Evolutionary conservation across 2,329 filamentous ascomycete species (phyloP), one percentile per base, ranked within the genome.

Genomic region (Botrytis galanthina): DNA sequence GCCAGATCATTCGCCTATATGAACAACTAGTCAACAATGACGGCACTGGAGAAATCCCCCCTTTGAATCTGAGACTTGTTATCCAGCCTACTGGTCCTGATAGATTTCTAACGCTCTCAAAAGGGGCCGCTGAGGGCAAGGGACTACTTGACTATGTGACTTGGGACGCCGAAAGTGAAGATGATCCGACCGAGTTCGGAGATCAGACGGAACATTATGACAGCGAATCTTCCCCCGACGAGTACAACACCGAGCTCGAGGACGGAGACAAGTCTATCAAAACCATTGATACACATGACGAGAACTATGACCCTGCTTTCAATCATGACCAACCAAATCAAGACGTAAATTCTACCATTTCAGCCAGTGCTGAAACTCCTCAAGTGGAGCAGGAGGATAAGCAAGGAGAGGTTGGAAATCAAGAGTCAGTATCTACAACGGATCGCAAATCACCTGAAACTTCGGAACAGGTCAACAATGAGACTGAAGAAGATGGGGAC

Each of bases 1-100:
- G 85, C 63, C 85, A 90, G 73, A 83, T 93, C 62, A 81, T 92
- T 74, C 84, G 88, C 70, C 80, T 91, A 63, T 91, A 90, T 78
- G 81, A 90, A 73, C 83, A 84, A 26, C 82, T 93, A 63, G 85
- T 87, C 76, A 84, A 84, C 46, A 90, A 92, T 78, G 90, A 91
- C 79, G 87, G 85, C 37, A 80, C 84, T 59, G 82, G 85, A 70
- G 80, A 84, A 35, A 85, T 86, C 3, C 84, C 87, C 46, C 86
- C 88, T 26, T 83, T 91, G n/a, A 88, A 89, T 77, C 82, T 92
- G 72, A 84, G 84, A 16, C 82, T 92, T 69, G 83, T 83, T 70
- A 86, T 85, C 32, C 88, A 86, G 78, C 82, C 85, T 59, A 87
- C 86, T 66, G 87, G 91, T 78, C 81, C 83, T 5, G 84, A 84